phyloP scores from a whole-genome alignment of 768 basidiomycete genomes.

The Russula vinacea region DNA sequence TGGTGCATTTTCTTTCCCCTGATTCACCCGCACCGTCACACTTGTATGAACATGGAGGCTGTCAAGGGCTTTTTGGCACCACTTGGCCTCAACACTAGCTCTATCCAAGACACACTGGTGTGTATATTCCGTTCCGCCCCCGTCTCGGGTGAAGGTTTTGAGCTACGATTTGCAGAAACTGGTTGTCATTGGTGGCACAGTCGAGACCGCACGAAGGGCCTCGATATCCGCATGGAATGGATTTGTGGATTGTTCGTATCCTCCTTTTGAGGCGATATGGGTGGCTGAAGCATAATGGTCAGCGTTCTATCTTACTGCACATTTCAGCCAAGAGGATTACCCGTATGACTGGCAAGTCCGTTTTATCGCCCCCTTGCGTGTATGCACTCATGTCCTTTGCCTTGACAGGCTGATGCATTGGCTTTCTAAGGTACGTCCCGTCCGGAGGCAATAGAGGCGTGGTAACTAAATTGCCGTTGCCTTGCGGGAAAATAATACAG shows the following conservation, averaged over 20 bases:
- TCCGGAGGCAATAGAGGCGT: constrained; percentile 7
- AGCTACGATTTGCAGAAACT: constrained; percentile 58
- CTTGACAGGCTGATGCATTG: constrained; percentile 79
- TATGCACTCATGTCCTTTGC: constrained; percentile 16
- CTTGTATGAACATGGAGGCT: constrained; percentile 52
- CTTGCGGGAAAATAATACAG: constrained; percentile 40
- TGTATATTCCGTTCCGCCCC: constrained; percentile 28
- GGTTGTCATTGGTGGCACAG: constrained; percentile 85
- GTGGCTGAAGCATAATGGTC: constrained; percentile 23
- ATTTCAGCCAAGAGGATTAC: constrained; percentile 85
- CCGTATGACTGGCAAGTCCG: constrained; percentile 72
- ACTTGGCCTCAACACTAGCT: constrained; percentile 56
- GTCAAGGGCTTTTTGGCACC: constrained; percentile 72
- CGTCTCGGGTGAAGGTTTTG: neutral
- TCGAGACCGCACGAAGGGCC: constrained; percentile 78
- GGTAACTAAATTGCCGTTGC: constrained; percentile 1
- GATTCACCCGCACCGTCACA: constrained; percentile 25
- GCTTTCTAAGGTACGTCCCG: constrained; percentile 64
- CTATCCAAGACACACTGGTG: constrained; percentile 79
- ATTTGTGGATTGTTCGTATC: constrained; percentile 73
- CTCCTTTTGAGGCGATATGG: neutral
- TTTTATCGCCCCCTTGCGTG: constrained; percentile 4
- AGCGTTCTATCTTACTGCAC: constrained; percentile 89
- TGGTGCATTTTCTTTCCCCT: constrained; percentile 16
- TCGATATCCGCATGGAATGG: constrained; percentile 87